A percentile compares a stretch with the other conserved stretches of the same genome.
These are phyloP conservation scores for Xylaria venustula DNA, from an alignment of 495 filamentous ascomycete genomes.

Conservation along the genomic window DNA sequence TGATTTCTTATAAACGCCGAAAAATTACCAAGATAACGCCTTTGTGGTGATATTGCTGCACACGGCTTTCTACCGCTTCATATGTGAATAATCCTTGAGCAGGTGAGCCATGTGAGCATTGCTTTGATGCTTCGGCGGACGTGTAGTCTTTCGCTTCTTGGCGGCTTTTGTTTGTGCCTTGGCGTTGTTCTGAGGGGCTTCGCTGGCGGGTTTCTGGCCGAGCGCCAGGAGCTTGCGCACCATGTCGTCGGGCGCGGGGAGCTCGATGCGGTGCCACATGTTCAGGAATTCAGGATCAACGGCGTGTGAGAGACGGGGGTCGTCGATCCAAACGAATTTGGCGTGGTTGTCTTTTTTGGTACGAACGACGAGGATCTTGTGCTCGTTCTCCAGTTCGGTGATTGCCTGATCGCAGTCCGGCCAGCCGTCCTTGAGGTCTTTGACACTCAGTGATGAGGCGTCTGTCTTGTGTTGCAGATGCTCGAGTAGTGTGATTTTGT, in stretches of 20 bases:
- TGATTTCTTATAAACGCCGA: too few relatives aligned
- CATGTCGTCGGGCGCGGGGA: constrained; percentile 73
- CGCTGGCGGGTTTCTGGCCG: constrained; percentile 76
- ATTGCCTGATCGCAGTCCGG: constrained; percentile 75
- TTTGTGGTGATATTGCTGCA: background rate
- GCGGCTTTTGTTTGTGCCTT: constrained; percentile 60
- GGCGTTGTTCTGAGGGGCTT: constrained; percentile 63
- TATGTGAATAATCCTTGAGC: constrained; percentile 76
- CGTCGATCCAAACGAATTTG: constrained; percentile 84
- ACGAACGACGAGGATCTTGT: constrained; percentile 77
- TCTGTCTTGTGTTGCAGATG: constrained; percentile 79
- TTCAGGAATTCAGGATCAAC: constrained; percentile 79
- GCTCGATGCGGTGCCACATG: constrained; percentile 78
- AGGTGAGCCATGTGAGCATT: constrained; percentile 92
- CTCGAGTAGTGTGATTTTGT: constrained; percentile 68
- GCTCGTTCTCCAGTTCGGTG: constrained; percentile 70
- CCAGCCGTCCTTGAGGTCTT: constrained; percentile 95
- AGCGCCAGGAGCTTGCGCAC: constrained; percentile 69
- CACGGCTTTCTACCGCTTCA: constrained; percentile 29
- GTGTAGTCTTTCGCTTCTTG: constrained; percentile 65
- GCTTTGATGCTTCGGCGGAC: constrained; percentile 73
- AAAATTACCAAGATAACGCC: background rate
- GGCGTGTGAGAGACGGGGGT: constrained; percentile 68
- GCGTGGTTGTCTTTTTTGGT: constrained; percentile 91
- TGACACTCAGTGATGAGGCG: constrained; percentile 76